A percentile compares a stretch with the other conserved stretches of the same genome.
Conservation (phyloP, 176 grass and related monocot species). For the Hordeum marinum region DNA sequence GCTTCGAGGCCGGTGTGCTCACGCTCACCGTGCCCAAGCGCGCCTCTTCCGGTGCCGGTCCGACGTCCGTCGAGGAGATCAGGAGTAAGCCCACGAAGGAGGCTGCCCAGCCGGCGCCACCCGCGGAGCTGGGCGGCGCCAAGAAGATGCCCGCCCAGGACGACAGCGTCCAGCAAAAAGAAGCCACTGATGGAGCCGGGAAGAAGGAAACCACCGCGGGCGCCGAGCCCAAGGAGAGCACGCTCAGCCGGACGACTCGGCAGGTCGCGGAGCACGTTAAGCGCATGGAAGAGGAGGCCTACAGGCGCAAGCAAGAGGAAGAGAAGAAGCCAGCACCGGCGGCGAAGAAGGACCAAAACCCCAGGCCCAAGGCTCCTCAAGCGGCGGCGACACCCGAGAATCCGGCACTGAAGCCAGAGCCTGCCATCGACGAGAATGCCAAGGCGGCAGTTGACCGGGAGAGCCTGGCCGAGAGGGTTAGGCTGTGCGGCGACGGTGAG, state of each 20-base stretch:
- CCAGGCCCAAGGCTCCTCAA: neutral
- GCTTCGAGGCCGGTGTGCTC: constrained; percentile 37
- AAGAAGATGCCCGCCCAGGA: neutral
- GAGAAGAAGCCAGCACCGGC: neutral
- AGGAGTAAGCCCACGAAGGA: neutral
- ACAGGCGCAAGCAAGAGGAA: neutral
- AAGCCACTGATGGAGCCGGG: neutral
- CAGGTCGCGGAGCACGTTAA: neutral
- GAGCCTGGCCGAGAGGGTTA: neutral
- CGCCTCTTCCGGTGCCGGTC: neutral
- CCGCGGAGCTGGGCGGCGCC: neutral
- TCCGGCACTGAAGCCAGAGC: no score
- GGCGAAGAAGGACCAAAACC: neutral
- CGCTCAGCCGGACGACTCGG: neutral
- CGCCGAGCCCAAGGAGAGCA: neutral
- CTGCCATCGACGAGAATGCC: neutral
- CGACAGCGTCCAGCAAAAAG: neutral
- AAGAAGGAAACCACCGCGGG: no score
- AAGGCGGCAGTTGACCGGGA: neutral
- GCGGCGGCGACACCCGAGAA: neutral
- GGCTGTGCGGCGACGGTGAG: neutral
- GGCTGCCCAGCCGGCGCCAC: neutral
- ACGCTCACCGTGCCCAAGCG: constrained; percentile 40
- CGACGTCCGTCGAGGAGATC: neutral
- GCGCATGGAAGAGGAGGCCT: neutral